Base-by-base conservation (phyloP, 768 basidiomycete genomes). In the Boletus coccyginus region DNA sequence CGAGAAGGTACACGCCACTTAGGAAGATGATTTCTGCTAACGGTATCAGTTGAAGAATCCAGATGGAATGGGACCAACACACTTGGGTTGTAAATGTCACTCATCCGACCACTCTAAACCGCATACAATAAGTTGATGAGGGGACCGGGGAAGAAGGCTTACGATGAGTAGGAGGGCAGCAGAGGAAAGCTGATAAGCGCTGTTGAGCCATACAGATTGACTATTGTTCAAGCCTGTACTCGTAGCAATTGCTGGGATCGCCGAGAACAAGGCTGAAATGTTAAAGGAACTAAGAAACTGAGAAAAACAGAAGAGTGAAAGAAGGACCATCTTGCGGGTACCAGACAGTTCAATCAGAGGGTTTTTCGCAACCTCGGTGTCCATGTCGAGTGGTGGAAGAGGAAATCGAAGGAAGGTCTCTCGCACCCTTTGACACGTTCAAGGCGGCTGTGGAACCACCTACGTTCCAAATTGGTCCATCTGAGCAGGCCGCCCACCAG, bases 111-210 rank as follows among this genome's bases (percentile, higher is more conserved):
- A 21, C 43, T 38, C 52, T 53, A 6, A 8, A n/a, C 5, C 14
- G 21, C 2, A 17, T 39, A 17, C 16, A 7, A 17, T 45, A 7
- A 31, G 44, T 19, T 10, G 14, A 31, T 10, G 52, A 39, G 1
- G 17, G n/a, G 7, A 19, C 2, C 10, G 12, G 7, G 45, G 3
- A 38, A 3, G 17, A 38, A n/a, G 0, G 8, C 27, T 27, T 6
- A 27, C 52, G 1, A 53, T 39, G 13, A 53, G 36, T 6, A 53
- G 36, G 19, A 45, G n/a, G 5, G 52, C 21, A n/a, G 52, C 35
- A 39, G 31, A 53, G 38, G 52, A 27, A n/a, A 53, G 44, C n/a
- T 53, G 52, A 33, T 38, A 53, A 2, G 52, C 14, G n/a, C 52
- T 45, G 29, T 38, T 14, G 27, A 53, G 43, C 52, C 52, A 53